Evolutionary conservation across 345 rosid genomes (phyloP), one percentile per base, ranked within the genome.

Genomic region (Syzygium grande): DNA sequence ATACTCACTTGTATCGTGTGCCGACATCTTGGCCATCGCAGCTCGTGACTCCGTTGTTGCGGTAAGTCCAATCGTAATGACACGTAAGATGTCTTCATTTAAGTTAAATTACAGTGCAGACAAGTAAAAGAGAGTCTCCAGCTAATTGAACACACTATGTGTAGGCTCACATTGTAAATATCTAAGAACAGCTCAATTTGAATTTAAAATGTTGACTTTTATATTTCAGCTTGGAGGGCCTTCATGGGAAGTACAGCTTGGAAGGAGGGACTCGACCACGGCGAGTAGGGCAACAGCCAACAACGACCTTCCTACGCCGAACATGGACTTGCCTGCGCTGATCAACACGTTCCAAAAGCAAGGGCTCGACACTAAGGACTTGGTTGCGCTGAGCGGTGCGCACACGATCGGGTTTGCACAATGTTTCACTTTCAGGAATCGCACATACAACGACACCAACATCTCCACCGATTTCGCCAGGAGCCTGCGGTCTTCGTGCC

Each of bases 31-130:
- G 49, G 87, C 97, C 16, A 93, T 95, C 2, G 95, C 93, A 34
- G 97, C 98, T 77, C 94, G 93, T 34, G 92, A 95, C 52, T 94
- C 97, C 51, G 94, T 94, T 4, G 92, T 89, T 25, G 93, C 93
- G 84, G 98, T 94, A 88, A 16, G 90, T 63, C 78, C 23, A 15
- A 51, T 30, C 68, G 22, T 79, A 27, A 49, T 16, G 16, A 12
- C 9, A 65, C 43, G 14, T 10, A 29, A 9, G 30, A 54, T 19
- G 27, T 21, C 52, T 54, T 73, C 30, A 41, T 27, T 4, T 51
- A 51, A n/a, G 25, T 38, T 13, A 52, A 84, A 29, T 15, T 84
- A 0, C 30, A 25, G 79, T 30, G 79, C 22, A 16, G 23, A 30
- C 79, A 65, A 65, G 21, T 15, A 30, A 21, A 65, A 27, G 30